Evolutionary conservation across 345 rosid species (phyloP).

Genomic region (Abelmoschus esculentus): DNA sequence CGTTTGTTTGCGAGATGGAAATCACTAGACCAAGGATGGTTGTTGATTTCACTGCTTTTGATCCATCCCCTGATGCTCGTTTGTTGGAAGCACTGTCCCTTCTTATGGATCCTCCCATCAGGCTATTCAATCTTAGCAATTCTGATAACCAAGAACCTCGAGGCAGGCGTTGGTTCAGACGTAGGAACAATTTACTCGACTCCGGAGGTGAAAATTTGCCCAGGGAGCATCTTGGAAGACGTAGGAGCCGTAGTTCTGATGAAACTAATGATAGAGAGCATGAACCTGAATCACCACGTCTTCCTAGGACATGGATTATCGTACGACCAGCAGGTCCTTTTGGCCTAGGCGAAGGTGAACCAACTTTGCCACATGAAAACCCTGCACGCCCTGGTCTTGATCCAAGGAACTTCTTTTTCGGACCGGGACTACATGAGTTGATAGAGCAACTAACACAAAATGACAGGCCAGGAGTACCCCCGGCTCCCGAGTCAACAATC

Average conservation of each 20-base stretch:
- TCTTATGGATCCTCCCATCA: constrained; percentile 52
- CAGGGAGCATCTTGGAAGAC: constrained; percentile 4
- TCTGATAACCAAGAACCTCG: constrained; percentile 7
- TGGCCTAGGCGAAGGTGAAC: constrained; percentile 12
- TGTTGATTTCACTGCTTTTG: constrained; percentile 53
- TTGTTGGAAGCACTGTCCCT: constrained; percentile 73
- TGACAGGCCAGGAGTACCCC: constrained; percentile 65
- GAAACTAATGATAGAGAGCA: constrained; percentile 10
- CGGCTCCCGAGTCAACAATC: constrained; percentile 42
- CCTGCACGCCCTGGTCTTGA: constrained; percentile 18
- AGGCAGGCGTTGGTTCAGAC: neutral
- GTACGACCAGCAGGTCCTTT: constrained; percentile 28
- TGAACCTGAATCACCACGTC: constrained; percentile 25
- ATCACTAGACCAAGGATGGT: constrained; percentile 36
- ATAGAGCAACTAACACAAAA: constrained; percentile 57
- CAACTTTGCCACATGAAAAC: constrained; percentile 16
- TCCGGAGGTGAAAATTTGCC: constrained; percentile 5
- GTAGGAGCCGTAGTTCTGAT: constrained; percentile 34
- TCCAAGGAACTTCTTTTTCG: constrained; percentile 40
- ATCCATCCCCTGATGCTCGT: constrained; percentile 64
- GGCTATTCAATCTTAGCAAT: constrained; percentile 13
- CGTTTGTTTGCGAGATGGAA: constrained; percentile 47
- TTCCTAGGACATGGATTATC: constrained; percentile 49
- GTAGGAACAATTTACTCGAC: neutral
- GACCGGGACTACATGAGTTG: constrained; percentile 42